Conservation (phyloP, 345 rosid species). For the Salix suchowensis region DNA sequence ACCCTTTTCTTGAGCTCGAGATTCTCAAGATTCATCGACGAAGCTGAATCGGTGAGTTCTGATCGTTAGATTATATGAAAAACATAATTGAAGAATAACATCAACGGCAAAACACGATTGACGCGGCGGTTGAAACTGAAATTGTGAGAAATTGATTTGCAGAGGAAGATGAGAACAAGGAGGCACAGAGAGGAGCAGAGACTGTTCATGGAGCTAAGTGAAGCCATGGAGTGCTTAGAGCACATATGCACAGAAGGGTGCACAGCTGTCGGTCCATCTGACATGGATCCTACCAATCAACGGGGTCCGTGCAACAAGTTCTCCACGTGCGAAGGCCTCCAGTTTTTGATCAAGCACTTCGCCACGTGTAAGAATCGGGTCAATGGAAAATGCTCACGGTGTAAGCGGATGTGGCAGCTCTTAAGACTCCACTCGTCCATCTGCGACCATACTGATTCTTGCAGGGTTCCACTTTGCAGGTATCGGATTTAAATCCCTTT, state of each 20-base stretch:
- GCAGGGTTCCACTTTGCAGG: constrained; percentile 94
- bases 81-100: not conserved
- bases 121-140: not conserved
- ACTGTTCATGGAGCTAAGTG: constrained; percentile 60
- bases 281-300: constrained; percentile 21
- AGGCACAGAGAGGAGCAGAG: constrained; percentile 47
- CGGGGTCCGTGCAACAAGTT: constrained; percentile 50
- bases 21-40: constrained; percentile 80
- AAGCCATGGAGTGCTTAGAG: constrained; percentile 81
- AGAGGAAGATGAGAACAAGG: constrained; percentile 70
- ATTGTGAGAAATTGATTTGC: constrained; percentile 2
- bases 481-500: constrained; percentile 13
- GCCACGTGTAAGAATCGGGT: constrained; percentile 54
- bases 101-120: not conserved
- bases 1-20: constrained; percentile 70
- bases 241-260: constrained; percentile 92
- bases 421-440: constrained; percentile 72
- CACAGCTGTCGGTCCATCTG: constrained; percentile 59
- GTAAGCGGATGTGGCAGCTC: constrained; percentile 88
- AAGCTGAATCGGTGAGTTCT: constrained; percentile 51
- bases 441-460: constrained; percentile 53
- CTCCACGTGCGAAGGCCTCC: constrained; percentile 69
- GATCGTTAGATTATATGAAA: not conserved
- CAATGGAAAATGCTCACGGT: constrained; percentile 60
- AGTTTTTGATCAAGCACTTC: constrained; percentile 65